phyloP scores from a whole-genome alignment of 805 yeast species.

The Brettanomyces nanus region DNA sequence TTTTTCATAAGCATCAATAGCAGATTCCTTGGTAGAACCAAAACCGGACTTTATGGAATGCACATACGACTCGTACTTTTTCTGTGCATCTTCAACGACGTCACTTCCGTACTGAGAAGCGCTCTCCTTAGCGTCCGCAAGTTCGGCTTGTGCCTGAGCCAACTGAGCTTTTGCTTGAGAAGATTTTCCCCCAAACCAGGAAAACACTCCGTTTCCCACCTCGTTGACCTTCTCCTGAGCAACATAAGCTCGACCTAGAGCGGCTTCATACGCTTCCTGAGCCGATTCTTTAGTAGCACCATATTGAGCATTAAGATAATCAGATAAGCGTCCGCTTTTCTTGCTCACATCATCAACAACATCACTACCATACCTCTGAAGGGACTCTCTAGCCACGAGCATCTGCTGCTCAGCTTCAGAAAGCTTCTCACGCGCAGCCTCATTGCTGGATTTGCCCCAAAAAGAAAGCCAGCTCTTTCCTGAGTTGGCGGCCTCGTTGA shows the following conservation, averaged over 20 bases:
- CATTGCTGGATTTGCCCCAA: background rate
- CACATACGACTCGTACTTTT: conserved; percentile 11
- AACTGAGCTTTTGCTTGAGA: background rate
- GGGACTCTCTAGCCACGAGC: background rate
- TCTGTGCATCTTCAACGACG: conserved; percentile 21
- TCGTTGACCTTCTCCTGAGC: conserved; percentile 24
- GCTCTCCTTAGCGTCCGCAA: background rate
- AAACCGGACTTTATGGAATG: background rate
- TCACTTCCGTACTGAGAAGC: conserved; percentile 11
- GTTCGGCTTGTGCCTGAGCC: background rate
- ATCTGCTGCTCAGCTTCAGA: conserved; percentile 3
- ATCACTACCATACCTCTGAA: conserved; percentile 3
- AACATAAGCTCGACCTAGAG: background rate
- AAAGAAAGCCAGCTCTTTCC: background rate
- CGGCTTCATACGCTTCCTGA: background rate
- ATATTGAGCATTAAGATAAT: background rate
- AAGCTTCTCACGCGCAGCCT: background rate
- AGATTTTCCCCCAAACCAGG: conserved; percentile 17
- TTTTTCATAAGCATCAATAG: background rate
- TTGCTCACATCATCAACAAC: conserved; percentile 5
- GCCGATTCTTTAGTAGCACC: background rate
- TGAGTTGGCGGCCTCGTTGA: background rate
- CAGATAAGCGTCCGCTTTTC: conserved; percentile 1
- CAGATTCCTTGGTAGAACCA: conserved; percentile 2
- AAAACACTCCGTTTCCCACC: conserved; percentile 28